Percentiles rank a stretch among this genome's conserved stretches.
Evolutionary conservation across 2,329 filamentous ascomycete species (phyloP).

Genomic region (Apiospora saccharicola): DNA sequence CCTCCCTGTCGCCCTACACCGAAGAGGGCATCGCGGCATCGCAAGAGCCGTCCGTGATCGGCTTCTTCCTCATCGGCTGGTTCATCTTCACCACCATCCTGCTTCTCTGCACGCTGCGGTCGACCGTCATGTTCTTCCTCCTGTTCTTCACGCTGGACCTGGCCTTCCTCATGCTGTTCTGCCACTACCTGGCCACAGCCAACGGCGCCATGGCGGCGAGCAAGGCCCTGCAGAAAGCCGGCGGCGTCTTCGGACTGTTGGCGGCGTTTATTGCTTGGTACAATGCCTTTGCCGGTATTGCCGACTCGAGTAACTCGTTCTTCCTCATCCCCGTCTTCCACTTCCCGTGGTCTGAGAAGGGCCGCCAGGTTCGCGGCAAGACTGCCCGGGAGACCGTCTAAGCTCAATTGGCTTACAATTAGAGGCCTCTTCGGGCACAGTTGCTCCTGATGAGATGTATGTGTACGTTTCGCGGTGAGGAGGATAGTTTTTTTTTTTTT

Average conservation of each 20-base stretch:
- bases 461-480: background rate
- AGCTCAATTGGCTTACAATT: background rate
- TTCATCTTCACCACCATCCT: slow-evolving; percentile 85
- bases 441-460: background rate
- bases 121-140: slow-evolving; percentile 78
- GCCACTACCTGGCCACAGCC: slow-evolving; percentile 65
- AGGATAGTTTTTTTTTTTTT: background rate
- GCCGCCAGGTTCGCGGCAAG: slow-evolving; percentile 65
- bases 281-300: slow-evolving; percentile 83
- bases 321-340: slow-evolving; percentile 91
- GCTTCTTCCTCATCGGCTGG: slow-evolving; percentile 81
- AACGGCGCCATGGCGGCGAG: slow-evolving; percentile 56
- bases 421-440: background rate
- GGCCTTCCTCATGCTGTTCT: slow-evolving; percentile 76
- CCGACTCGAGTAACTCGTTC: slow-evolving; percentile 83
- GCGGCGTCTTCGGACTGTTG: slow-evolving; percentile 81
- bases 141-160: slow-evolving; percentile 82
- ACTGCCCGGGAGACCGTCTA: slow-evolving; percentile 5
- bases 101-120: slow-evolving; percentile 76
- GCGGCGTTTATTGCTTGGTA: slow-evolving; percentile 88
- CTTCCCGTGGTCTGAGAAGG: slow-evolving; percentile 92
- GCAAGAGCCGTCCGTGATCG: slow-evolving; percentile 66
- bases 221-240: slow-evolving; percentile 68
- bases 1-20: slow-evolving; percentile 59
- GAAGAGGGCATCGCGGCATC: slow-evolving; percentile 41